Evolutionary conservation across 768 basidiomycete genomes (phyloP), one percentile per base, ranked within the genome.

Genomic region (Leccinum aurantiacum): DNA sequence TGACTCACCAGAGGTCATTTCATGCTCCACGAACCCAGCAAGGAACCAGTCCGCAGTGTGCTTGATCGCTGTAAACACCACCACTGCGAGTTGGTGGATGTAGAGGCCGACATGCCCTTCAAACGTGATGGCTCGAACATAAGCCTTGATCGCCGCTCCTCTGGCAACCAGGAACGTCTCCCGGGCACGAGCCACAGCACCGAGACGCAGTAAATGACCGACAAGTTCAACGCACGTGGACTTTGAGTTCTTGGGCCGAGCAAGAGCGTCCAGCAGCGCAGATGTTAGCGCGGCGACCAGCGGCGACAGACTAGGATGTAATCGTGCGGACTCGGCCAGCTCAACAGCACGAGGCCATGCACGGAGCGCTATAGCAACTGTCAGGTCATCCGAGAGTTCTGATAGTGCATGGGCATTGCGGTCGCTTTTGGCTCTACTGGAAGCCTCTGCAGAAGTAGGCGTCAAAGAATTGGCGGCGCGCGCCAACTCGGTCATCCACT

Each of bases 11-110:
- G 93, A 95, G 0, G 96, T 90, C 62, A 92, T 91, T 64, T 94
- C 88, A 70, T 97, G 95, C 74, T 98, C 97, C 73, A 89, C 91
- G 76, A 97, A 99, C 58, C 93, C 95, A 1, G 90, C 88, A 65
- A 98, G 79, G 74, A 93, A 99, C 97, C 97, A 99, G 75, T 99
- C 96, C 14, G 93, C 93, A 1, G 95, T 97, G 69, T 98, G 93
- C 71, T 97, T 95, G 71, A 99, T 90, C 1, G 92, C 88, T 1
- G 95, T 97, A 67, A 98, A 98, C 59, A 89, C 85, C 0, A 98
- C 91, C 46, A 95, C 80, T 3, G 93, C 86, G 35, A 98, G 79
- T 68, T 98, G 93, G 35, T 86, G 88, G 52, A 98, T 82, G 67
- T 96, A 98, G 53, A 88, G 81, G 3, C 82, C 84, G 35, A 95